Evolutionary conservation across 2,329 filamentous ascomycete genomes (phyloP).

Genomic region (Truncatella angustata): DNA sequence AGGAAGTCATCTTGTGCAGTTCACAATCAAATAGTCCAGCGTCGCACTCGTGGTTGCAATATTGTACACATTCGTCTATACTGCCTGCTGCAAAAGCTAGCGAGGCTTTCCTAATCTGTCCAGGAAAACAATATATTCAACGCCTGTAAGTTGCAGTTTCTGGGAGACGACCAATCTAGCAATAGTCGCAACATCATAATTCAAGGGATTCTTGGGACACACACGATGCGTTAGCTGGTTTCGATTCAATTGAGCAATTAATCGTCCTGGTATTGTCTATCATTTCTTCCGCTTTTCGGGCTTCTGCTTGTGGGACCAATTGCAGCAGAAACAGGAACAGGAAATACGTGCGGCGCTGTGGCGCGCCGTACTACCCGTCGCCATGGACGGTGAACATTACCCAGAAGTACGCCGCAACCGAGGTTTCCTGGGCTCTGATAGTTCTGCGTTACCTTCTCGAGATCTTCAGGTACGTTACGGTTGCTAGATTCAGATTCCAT

Average conservation of each 20-base stretch:
- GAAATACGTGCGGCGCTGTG: background rate
- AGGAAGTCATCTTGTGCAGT: background rate
- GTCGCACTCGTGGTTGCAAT: background rate
- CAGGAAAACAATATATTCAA: too few relatives aligned
- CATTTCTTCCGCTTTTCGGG: background rate
- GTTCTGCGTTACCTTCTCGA: conserved; percentile 47
- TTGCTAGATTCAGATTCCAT: too few relatives aligned
- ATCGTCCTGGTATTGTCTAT: too few relatives aligned
- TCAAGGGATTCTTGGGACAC: background rate
- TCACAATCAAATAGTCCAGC: background rate
- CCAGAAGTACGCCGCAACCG: conserved; percentile 40
- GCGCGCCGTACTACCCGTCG: background rate
- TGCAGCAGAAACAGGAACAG: too few relatives aligned
- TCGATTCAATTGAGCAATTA: too few relatives aligned
- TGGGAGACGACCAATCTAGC: background rate
- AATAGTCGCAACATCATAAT: background rate
- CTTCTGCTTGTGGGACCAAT: too few relatives aligned
- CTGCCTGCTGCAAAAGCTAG: background rate
- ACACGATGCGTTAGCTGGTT: background rate
- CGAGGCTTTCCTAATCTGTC: too few relatives aligned
- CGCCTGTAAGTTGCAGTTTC: too few relatives aligned
- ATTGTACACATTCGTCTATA: background rate
- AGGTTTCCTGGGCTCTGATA: conserved; percentile 49
- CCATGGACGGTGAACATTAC: conserved; percentile 27
- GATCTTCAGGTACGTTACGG: conserved; percentile 43